Conservation (phyloP, 2,329 filamentous ascomycete species). For the Cryphonectria naterciae region DNA sequence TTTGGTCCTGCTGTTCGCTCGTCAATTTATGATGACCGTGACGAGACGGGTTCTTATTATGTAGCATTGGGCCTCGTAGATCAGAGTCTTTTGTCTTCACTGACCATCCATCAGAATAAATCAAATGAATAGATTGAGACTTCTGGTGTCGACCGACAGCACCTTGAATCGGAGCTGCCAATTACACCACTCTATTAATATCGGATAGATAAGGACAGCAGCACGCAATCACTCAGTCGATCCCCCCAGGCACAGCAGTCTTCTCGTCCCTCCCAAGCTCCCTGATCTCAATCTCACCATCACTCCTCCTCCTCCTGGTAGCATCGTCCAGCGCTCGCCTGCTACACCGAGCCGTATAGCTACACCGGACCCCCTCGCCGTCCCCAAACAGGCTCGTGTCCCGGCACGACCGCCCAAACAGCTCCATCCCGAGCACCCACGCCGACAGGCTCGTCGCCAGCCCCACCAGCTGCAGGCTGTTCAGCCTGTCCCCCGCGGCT, state of each 20-base stretch:
- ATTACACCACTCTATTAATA: too few relatives aligned
- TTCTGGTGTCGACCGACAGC: too few relatives aligned
- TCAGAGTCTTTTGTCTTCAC: background rate
- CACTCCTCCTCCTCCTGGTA: slow-evolving; percentile 26
- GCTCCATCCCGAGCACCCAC: slow-evolving; percentile 52
- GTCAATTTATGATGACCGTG: background rate
- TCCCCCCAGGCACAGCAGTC: slow-evolving; percentile 32
- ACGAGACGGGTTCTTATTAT: background rate
- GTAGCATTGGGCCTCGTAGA: background rate
- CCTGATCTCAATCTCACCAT: slow-evolving; percentile 34
- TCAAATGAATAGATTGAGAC: too few relatives aligned
- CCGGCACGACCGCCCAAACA: slow-evolving; percentile 53
- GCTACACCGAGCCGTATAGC: slow-evolving; percentile 49
- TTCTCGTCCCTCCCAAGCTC: slow-evolving; percentile 37
- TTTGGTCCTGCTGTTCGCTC: background rate
- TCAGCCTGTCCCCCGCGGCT: slow-evolving; percentile 46
- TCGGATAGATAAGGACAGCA: too few relatives aligned
- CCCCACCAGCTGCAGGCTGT: slow-evolving; percentile 50
- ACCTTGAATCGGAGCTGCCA: too few relatives aligned
- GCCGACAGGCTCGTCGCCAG: slow-evolving; percentile 49
- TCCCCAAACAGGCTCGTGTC: slow-evolving; percentile 50
- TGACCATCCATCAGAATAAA: too few relatives aligned
- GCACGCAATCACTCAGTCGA: slow-evolving; percentile 3
- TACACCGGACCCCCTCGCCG: slow-evolving; percentile 36
- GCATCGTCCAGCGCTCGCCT: slow-evolving; percentile 42